Conservation (phyloP, 2,329 filamentous ascomycete genomes). For the Alternaria ventricosa region DNA sequence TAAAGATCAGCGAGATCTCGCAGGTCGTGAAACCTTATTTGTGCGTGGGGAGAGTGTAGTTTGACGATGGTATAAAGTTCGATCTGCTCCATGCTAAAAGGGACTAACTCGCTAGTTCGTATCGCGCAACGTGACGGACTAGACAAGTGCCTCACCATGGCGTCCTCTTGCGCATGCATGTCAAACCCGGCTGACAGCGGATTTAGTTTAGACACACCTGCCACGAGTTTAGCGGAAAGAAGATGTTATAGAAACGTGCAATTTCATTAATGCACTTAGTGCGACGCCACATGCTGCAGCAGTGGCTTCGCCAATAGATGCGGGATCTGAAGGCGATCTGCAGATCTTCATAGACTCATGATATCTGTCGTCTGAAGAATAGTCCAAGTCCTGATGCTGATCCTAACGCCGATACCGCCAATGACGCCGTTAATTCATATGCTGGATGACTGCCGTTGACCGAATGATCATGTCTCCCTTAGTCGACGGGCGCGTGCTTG, state of each 20-base stretch:
- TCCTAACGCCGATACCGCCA: conserved; percentile 11
- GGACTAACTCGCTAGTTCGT: conserved; percentile 6
- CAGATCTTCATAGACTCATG: conserved; percentile 10
- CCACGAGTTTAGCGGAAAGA: conserved; percentile 17
- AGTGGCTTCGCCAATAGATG: conserved; percentile 20
- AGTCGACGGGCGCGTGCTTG: conserved; percentile 66
- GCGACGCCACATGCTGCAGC: conserved; percentile 19
- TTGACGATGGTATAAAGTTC: conserved; percentile 24
- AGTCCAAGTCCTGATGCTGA: conserved; percentile 9
- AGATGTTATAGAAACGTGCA: conserved; percentile 9
- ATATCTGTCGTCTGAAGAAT: conserved; percentile 4
- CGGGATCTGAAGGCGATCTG: conserved; percentile 11
- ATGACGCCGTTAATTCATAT: conserved; percentile 24
- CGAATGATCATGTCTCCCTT: conserved; percentile 9
- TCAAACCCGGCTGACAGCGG: conserved; percentile 30
- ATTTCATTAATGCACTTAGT: conserved; percentile 24
- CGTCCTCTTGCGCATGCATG: conserved; percentile 12
- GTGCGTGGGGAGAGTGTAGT: conserved; percentile 7
- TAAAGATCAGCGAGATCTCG: not conserved
- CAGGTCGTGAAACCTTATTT: not conserved
- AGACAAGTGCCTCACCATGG: conserved; percentile 7
- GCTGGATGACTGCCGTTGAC: conserved; percentile 11
- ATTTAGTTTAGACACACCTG: conserved; percentile 17
- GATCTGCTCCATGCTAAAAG: conserved; percentile 2
- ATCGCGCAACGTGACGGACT: not conserved